Evolutionary conservation across 2,329 filamentous ascomycete genomes (phyloP).

Genomic region (Aureobasidium sp.): DNA sequence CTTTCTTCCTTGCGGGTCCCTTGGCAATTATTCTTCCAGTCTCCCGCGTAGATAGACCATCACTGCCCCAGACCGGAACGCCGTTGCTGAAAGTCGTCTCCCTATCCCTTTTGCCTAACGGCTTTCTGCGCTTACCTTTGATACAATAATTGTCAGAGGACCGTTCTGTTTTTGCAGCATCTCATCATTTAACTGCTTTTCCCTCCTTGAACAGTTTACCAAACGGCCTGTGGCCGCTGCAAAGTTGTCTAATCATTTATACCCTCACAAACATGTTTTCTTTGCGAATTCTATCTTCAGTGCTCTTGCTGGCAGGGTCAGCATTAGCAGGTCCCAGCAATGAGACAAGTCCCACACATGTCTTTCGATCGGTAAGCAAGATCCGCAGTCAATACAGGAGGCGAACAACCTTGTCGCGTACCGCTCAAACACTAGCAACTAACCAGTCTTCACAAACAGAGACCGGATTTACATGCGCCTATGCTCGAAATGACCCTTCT

Average conservation of each 20-base stretch:
- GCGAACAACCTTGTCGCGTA: background rate
- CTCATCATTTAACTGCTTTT: background rate
- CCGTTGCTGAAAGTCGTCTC: slow-evolving; percentile 8
- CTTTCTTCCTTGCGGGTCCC: background rate
- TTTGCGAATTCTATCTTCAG: slow-evolving; percentile 8
- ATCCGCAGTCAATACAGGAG: background rate
- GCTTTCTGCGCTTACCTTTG: background rate
- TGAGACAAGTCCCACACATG: slow-evolving; percentile 27
- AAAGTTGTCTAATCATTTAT: background rate
- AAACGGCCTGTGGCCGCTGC: slow-evolving; percentile 11
- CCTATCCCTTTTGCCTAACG: slow-evolving; percentile 12
- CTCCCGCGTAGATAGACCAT: slow-evolving; percentile 8
- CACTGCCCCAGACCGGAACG: slow-evolving; percentile 8
- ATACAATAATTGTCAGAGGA: background rate
- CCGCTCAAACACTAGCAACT: background rate
- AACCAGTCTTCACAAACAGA: slow-evolving; percentile 18
- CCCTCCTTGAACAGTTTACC: background rate
- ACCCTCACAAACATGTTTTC: slow-evolving; percentile 1
- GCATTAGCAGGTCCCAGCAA: slow-evolving; percentile 24
- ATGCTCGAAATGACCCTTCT: slow-evolving; percentile 27
- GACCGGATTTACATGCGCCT: slow-evolving; percentile 32
- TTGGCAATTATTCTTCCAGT: background rate
- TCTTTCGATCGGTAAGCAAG: slow-evolving; percentile 27
- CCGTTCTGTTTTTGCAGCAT: background rate
- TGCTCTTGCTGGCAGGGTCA: slow-evolving; percentile 13